These are phyloP conservation scores for Nicotiana benthamiana DNA, from an alignment of 257 asterid species.

Conservation along the genomic window DNA sequence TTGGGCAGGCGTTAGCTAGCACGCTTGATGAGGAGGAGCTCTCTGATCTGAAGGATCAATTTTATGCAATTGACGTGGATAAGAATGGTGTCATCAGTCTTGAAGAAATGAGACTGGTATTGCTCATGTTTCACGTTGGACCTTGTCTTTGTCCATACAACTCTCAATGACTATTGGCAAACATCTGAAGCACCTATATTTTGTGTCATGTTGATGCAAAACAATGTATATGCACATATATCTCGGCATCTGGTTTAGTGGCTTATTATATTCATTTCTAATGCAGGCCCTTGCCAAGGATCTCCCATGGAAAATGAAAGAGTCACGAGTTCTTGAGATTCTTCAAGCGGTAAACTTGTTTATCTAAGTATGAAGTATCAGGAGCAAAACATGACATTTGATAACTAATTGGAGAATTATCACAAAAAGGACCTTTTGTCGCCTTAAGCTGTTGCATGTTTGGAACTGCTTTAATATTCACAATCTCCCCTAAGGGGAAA, in stretches of 20 bases:
- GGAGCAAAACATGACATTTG: not conserved
- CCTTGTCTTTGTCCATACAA: not conserved
- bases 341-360: conserved; percentile 64
- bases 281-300: conserved; percentile 79
- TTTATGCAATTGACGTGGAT: conserved; percentile 80
- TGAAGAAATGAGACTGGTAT: conserved; percentile 87
- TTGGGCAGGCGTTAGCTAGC: conserved; percentile 66
- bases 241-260: not conserved
- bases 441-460: not conserved
- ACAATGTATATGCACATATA: not conserved
- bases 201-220: not conserved
- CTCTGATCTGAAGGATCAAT: conserved; percentile 71
- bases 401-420: not conserved
- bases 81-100: conserved; percentile 78
- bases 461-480: not conserved
- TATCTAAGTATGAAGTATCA: not conserved
- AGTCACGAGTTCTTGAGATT: conserved; percentile 67
- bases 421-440: not conserved
- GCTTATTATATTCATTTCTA: not conserved
- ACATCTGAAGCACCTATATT: not conserved
- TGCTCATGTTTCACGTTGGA: conserved; percentile 6
- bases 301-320: conserved; percentile 88
- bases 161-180: not conserved
- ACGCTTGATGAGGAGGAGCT: conserved; percentile 76
- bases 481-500: not conserved